Evolutionary conservation across 192 early-diverging fungal species (phyloP), one percentile per base, ranked within the genome.

Genomic region (Rhizophagus sp.): DNA sequence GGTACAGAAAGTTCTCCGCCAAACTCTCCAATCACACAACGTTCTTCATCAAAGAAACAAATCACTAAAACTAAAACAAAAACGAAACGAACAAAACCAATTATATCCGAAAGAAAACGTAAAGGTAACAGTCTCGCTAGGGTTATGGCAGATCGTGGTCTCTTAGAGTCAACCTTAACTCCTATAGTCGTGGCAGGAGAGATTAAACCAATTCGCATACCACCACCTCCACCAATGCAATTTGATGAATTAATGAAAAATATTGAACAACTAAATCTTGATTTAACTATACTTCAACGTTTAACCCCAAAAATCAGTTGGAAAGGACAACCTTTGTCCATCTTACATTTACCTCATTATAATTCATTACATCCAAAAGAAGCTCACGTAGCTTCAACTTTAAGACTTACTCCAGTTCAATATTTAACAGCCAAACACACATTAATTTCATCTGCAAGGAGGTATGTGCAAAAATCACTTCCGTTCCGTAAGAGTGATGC

Each of bases 401-500:
- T 98, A 72, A 92, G 97, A 39, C 88, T 98, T 19, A 87, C 91
- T 4, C 96, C 96, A 8, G 90, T 91, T 30, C 92, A 94, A 83
- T 98, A 96, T 82, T 87, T 98, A 11, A 84, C 89, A 24, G 94
- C 95, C 79, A 97, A 96, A 83, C 83, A 88, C 24, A 92, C 90
- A 27, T 86, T 98, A 76, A 89, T 98, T 25, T 77, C 86, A 22
- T 93, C 91, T 4, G 87, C 90, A 11, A 81, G 80, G 7, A 83
- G 88, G 25, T 86, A 85, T 67, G 76, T 67, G 41, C 73, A 73
- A 69, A 74, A 78, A 72, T 80, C 82, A 6, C 79, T 72, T 5
- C 85, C 89, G 0, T 97, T 97, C 82, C 92, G 93, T 75, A 98
- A 98, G 83, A 90, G 93, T 66, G 96, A 96, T 83, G 97, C 97